Percentiles rank a stretch among this genome's conserved stretches.
These are phyloP conservation scores for Candida koratica DNA, from an alignment of 805 yeast genomes.

Conservation along the genomic window DNA sequence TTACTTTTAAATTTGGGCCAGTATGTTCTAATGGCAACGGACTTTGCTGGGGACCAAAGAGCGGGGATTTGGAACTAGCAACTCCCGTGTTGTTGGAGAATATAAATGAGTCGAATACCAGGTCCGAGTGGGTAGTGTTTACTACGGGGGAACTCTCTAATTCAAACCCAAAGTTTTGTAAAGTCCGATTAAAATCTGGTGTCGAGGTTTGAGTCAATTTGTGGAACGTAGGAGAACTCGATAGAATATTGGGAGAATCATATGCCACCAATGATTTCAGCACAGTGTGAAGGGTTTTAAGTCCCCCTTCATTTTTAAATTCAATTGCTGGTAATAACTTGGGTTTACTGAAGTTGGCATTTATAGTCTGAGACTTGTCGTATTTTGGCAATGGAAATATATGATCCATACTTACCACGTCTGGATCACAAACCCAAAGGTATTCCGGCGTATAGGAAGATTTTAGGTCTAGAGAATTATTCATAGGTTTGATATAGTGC, in stretches of 20 bases:
- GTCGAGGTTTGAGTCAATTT: neutral
- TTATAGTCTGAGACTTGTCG: no score
- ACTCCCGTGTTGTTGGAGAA: slow-evolving; percentile 1
- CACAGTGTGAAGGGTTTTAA: neutral
- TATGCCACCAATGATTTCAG: neutral
- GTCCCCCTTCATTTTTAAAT: neutral
- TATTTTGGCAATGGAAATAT: neutral
- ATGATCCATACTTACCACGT: slow-evolving; percentile 1
- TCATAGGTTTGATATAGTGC: neutral
- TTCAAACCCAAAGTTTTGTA: slow-evolving; percentile 2
- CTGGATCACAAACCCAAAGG: no score
- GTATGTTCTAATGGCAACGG: neutral
- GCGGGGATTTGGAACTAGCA: neutral
- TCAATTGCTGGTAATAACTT: slow-evolving; percentile 1
- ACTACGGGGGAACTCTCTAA: neutral
- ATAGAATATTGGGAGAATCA: neutral
- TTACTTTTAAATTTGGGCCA: neutral
- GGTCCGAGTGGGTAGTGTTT: neutral
- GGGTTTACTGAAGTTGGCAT: no score
- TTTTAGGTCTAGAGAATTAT: neutral
- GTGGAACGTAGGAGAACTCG: slow-evolving; percentile 2
- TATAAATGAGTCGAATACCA: neutral
- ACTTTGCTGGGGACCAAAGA: neutral
- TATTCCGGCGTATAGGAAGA: no score
- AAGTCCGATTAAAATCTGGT: slow-evolving; percentile 1